These are phyloP conservation scores for Raddia guianensis DNA, from an alignment of 176 grass and related monocot species.

Conservation along the genomic window DNA sequence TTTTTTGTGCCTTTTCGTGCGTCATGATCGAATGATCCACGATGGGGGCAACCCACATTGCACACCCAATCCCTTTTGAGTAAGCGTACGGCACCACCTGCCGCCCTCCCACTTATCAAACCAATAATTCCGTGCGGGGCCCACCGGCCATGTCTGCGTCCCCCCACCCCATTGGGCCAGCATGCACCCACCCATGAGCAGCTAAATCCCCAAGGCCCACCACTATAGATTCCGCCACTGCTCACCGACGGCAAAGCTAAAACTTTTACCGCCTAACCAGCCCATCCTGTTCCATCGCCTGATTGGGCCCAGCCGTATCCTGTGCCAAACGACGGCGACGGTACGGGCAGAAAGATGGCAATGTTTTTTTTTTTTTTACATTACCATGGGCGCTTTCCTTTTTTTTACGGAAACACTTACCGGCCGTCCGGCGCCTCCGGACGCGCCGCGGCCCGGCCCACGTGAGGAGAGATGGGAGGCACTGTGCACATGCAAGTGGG, in stretches of 20 bases:
- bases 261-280: background rate
- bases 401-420: no score
- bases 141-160: conserved; percentile 40
- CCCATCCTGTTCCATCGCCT: background rate
- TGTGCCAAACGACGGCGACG: conserved; percentile 20
- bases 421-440: no score
- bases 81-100: conserved; percentile 40
- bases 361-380: no score
- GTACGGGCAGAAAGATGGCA: background rate
- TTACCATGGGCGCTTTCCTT: no score
- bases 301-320: conserved; percentile 11
- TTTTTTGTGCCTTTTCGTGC: background rate
- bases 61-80: conserved; percentile 34
- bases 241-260: conserved; percentile 31
- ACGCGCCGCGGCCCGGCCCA: no score
- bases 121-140: conserved; percentile 40
- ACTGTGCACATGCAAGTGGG: no score
- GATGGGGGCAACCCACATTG: background rate
- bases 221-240: conserved; percentile 40
- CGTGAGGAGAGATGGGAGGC: no score
- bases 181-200: conserved; percentile 21
- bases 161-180: background rate
- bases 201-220: conserved; percentile 26
- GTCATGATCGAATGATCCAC: conserved; percentile 4
- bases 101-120: background rate